phyloP scores from a whole-genome alignment of 306 rosid species.

The Vigna trinervia region DNA sequence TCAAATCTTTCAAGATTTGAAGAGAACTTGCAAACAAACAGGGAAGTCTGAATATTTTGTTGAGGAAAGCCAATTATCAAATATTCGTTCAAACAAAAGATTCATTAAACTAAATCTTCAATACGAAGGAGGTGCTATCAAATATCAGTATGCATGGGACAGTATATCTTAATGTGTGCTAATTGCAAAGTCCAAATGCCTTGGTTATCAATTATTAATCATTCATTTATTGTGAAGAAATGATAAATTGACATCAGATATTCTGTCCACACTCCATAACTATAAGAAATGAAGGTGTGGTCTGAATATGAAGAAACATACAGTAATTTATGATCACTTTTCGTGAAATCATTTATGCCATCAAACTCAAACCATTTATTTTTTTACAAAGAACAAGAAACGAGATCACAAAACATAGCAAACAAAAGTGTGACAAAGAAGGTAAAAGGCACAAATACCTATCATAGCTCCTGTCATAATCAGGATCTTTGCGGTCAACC shows the following conservation, averaged over 20 bases:
- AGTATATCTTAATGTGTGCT: neutral
- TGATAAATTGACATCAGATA: neutral
- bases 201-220: neutral
- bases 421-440: conserved; percentile 4
- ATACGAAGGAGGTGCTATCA: neutral
- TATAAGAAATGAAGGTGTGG: conserved; percentile 10
- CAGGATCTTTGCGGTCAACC: conserved; percentile 93
- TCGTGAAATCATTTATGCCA: conserved; percentile 9
- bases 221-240: neutral
- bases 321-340: neutral
- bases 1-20: conserved; percentile 5
- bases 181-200: conserved; percentile 5
- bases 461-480: conserved; percentile 89
- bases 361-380: conserved; percentile 24
- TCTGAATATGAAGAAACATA: conserved; percentile 2
- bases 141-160: conserved; percentile 17
- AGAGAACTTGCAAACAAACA: neutral
- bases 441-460: conserved; percentile 54
- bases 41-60: neutral
- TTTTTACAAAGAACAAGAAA: conserved; percentile 11
- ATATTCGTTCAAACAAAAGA: neutral
- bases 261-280: neutral
- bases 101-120: conserved; percentile 1
- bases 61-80: neutral
- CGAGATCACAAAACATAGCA: conserved; percentile 1